Conservation (phyloP, 1,284 basidiomycete species). For the Rhizopogon parksii region DNA sequence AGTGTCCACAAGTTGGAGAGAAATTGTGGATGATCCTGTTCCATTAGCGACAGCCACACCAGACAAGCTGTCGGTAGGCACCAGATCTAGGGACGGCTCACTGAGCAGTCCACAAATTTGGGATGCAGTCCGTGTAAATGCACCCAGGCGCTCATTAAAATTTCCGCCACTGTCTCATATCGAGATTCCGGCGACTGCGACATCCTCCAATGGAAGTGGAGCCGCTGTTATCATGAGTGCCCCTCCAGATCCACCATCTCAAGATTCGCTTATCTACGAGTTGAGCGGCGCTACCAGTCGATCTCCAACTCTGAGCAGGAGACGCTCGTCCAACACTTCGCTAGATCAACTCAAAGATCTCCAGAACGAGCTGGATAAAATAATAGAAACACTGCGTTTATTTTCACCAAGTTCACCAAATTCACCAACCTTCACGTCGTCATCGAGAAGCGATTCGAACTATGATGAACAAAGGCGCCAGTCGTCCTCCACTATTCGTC, state of each 20-base stretch:
- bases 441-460: constrained; percentile 6
- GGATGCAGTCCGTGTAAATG: constrained; percentile 2
- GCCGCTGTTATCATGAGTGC: background rate
- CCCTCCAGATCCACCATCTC: constrained; percentile 8
- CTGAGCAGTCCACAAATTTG: constrained; percentile 4
- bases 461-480: constrained; percentile 14
- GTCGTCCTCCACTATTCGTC: constrained; percentile 21
- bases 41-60: constrained; percentile 5
- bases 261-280: constrained; percentile 44
- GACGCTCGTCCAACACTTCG: constrained; percentile 24
- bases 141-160: constrained; percentile 2
- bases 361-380: constrained; percentile 59
- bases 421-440: constrained; percentile 6
- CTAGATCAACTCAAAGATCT: constrained; percentile 51
- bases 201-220: constrained; percentile 1
- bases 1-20: constrained; percentile 7
- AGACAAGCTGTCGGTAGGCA: constrained; percentile 8
- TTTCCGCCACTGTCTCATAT: background rate
- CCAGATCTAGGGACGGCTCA: constrained; percentile 9
- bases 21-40: constrained; percentile 7
- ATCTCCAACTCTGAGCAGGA: constrained; percentile 7
- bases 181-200: background rate
- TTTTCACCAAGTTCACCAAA: constrained; percentile 33
- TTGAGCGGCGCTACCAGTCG: constrained; percentile 32
- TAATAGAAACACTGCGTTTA: constrained; percentile 49